Base-by-base conservation (phyloP, 2,329 filamentous ascomycete genomes). In the Clarireedia sp. region DNA sequence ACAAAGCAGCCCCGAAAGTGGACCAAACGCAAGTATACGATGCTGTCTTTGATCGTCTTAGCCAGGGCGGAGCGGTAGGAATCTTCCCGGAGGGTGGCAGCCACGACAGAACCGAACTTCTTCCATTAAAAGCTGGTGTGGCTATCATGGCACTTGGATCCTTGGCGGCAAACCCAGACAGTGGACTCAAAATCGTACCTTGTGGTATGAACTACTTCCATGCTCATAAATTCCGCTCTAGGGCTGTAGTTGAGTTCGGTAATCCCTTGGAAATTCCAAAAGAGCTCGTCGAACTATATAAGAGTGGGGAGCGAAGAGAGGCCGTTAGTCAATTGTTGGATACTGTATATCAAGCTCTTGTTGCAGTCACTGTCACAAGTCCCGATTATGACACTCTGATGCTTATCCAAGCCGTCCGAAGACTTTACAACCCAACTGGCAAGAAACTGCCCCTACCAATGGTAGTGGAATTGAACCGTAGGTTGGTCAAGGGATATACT, bases 201-300 rank as follows among this genome's bases (percentile, higher is more conserved):
- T 91, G 94, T 51, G 92, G 92, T 65, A 96, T 99, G 92, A 99
- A 99, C 72, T 99, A 99, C 73, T 99, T 99, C 74, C 92, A 97
- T 72, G 89, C 92, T 0, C 92, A 99, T 78, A 99, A 97, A 71
- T 99, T 99, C 73, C 87, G 92, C 46, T 97, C 92, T 60, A 83
- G 94, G 68, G 94, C 92, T 37, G 92, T 99, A 4, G 85, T 97
- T 58, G 94, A 99, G 68, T 99, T 97, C 65, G 94, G 94, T 8
- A 85, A 83, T 24, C 90, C 94, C 0, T 85, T 97, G 60, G 88
- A 95, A 62, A 84, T 97, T 9, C 87, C 90, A 0, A 75, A 77
- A 19, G 87, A 95, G 66, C 74, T 96, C 36, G 89, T 96, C 5
- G 80, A 91, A 59, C 84, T 90, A 71, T 97, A 96, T 73, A 87